Conservation (phyloP, 2,329 filamentous ascomycete genomes). For the Aspergillus sp. region DNA sequence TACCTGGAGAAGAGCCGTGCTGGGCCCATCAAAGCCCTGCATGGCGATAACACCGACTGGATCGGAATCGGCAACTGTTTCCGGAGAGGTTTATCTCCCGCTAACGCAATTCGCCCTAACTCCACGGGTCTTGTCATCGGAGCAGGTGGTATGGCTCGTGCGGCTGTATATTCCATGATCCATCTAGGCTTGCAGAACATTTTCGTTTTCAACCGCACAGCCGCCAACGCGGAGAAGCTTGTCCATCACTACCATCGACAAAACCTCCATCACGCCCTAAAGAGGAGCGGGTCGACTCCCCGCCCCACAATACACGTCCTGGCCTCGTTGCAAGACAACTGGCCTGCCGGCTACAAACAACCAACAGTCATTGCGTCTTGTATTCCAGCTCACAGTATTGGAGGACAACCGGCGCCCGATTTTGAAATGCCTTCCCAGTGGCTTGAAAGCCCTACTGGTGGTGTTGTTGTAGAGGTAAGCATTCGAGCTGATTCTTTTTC, state of each 20-base stretch:
- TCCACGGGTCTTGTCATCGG: constrained; percentile 59
- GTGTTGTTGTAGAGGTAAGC: constrained; percentile 37
- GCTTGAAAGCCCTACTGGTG: constrained; percentile 35
- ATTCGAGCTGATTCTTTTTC: too few relatives aligned
- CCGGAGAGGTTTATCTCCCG: constrained; percentile 66
- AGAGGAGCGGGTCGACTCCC: constrained; percentile 6
- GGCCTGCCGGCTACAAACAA: constrained; percentile 29
- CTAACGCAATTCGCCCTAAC: constrained; percentile 57
- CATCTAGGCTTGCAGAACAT: constrained; percentile 34
- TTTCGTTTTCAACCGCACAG: constrained; percentile 34
- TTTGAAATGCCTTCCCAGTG: constrained; percentile 32
- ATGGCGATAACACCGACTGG: constrained; percentile 80
- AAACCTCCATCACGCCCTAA: constrained; percentile 16
- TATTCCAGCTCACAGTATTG: constrained; percentile 34
- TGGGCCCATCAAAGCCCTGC: constrained; percentile 63
- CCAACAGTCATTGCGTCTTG: constrained; percentile 35
- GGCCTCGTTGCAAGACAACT: constrained; percentile 22
- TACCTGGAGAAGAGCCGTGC: constrained; percentile 57
- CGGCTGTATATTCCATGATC: constrained; percentile 37
- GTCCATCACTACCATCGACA: constrained; percentile 33
- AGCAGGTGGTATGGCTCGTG: constrained; percentile 48
- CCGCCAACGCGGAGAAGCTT: constrained; percentile 29
- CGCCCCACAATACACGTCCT: constrained; percentile 24
- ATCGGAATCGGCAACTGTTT: constrained; percentile 72
- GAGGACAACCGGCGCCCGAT: constrained; percentile 29